Evolutionary conservation across 176 grass and related monocot genomes (phyloP), one percentile per base, ranked within the genome.

Genomic region (Phoenix dactylifera): DNA sequence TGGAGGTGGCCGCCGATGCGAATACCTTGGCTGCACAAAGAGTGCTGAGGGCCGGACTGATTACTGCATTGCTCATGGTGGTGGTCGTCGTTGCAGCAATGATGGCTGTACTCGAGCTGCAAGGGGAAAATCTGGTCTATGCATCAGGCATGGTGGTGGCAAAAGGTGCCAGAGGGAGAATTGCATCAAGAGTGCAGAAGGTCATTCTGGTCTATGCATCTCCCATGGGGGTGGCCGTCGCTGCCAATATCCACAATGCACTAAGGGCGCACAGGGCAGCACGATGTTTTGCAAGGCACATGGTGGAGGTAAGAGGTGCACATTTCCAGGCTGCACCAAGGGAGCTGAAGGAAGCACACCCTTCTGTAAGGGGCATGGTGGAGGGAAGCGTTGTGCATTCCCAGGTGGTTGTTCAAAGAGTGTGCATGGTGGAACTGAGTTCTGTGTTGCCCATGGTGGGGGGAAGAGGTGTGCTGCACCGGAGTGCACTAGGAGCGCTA

Each of bases 111-210:
- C 25, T 20, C 69, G 58, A 67, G 90, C 90, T 16, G 86, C 90
- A 24, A 66, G 90, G 70, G 90, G 86, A 17, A 95, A 76, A 55
- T 95, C 86, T 0, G 90, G 90, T 26, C 49, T 44, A 15, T 95
- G 91, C 55, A 95, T 95, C 39, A 83, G 69, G 22, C 91, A 95
- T 76, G 91, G 86, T 52, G 91, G 91, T 5, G 91, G 91, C 15
- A 95, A 95, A 72, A 85, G 91, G 22, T 95, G 91, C 24, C 80
- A 77, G 15, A 25, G 72, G 26, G 67, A 56, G 28, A 64, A 65
- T 17, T 95, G 91, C 51, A 82, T 64, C 24, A 95, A 90, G 77
- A 89, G 83, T 0, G 91, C 91, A 0, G 86, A 95, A 49, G 91
- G 91, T 1, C 79, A 85, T 4, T 86, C 91, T 16, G 74, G 86